Percentiles rank a stretch among this genome's conserved stretches.
Conservation (phyloP, 2,329 filamentous ascomycete genomes). For the Cylindrodendrum hubeiense region DNA sequence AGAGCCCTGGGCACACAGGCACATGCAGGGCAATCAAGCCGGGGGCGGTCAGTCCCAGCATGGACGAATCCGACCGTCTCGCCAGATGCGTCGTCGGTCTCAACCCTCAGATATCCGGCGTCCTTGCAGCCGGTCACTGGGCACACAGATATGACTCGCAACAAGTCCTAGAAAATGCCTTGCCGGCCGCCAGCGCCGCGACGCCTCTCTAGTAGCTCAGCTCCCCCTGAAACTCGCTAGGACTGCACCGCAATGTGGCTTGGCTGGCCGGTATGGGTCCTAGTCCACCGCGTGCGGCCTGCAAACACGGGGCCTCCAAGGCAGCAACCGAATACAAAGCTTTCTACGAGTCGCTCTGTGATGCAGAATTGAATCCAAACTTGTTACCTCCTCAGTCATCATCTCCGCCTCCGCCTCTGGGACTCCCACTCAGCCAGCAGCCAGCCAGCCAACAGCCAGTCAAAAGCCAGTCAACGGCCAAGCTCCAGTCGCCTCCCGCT, state of each 20-base stretch:
- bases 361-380: not conserved
- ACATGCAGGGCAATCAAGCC: constrained; percentile 4
- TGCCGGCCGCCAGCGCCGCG: not conserved
- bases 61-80: constrained; percentile 11
- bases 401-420: not conserved
- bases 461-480: too few relatives aligned
- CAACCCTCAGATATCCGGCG: not conserved
- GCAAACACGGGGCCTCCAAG: constrained; percentile 36
- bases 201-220: constrained; percentile 17
- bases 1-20: not conserved
- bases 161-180: not conserved
- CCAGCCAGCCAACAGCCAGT: too few relatives aligned
- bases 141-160: not conserved
- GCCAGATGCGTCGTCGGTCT: not conserved
- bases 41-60: not conserved
- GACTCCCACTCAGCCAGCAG: not conserved
- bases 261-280: constrained; percentile 33
- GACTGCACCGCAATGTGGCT: constrained; percentile 32
- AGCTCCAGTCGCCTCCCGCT: not conserved
- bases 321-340: constrained; percentile 45
- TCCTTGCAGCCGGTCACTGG: not conserved
- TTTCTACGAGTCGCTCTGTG: constrained; percentile 12
- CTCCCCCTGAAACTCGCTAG: constrained; percentile 38
- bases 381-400: not conserved
- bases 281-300: constrained; percentile 16